Base-by-base conservation (phyloP, 768 basidiomycete genomes). In the Tylopilus subfusipes region DNA sequence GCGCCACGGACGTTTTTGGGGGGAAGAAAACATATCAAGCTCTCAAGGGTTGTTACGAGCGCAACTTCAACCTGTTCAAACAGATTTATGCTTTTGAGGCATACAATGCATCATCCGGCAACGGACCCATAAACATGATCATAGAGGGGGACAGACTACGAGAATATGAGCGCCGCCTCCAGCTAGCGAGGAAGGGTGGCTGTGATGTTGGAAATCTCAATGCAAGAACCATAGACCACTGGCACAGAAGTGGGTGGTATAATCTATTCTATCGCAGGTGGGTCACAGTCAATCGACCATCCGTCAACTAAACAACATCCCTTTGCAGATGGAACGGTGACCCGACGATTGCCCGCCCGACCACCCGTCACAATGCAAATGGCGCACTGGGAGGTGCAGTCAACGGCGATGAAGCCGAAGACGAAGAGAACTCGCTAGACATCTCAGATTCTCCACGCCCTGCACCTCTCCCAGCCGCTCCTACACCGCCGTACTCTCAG, bases 21-120 rank as follows among this genome's bases (percentile, higher is more conserved):
- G 79, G 81, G 48, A 86, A 88, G 70, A 91, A 91, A 68, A 87
- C 88, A 14, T 90, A 89, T 57, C 87, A 90, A 64, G 88, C 88
- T 1, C 77, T 91, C 52, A 91, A 91, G 72, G 88, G 88, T 21
- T 90, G 88, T 63, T 91, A 88, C 58, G 88, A 91, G 65, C 86
- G 88, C 63, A 90, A 90, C 60, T 88, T 91, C 60, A 90, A 89
- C 60, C 72, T 89, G 16, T 91, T 90, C 78, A 90, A 87, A 69
- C 88, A 90, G 67, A 87, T 91, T 36, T 85, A 86, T 63, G 78
- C 82, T 7, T 87, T 88, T 57, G 86, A 91, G 66, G 72, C 70
- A 13, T 85, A 76, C 50, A 72, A 65, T 39, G 53, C 47, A 5
- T 33, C 61, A n/a, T 52, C 59, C 55, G 70, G 80, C 51, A 63